Conservation (phyloP, 768 basidiomycete species). For the Psilocybe tampanensis region DNA sequence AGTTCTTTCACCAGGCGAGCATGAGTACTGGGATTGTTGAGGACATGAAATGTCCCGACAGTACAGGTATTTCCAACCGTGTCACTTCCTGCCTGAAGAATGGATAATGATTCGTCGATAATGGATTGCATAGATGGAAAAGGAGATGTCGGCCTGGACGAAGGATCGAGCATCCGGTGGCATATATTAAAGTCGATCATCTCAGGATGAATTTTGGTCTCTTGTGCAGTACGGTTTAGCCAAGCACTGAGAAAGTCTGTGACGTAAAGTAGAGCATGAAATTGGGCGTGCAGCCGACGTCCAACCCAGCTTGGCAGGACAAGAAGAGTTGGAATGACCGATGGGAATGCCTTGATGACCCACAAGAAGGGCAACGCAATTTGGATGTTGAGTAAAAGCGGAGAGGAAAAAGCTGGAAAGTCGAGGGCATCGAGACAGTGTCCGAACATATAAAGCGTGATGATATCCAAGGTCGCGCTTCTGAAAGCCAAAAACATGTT, state of each 20-base stretch:
- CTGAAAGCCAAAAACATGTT: constrained; percentile 44
- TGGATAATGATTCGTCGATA: constrained; percentile 36
- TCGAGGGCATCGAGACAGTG: constrained; percentile 32
- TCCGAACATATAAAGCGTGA: constrained; percentile 44
- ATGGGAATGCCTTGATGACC: constrained; percentile 34
- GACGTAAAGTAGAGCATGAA: constrained; percentile 18
- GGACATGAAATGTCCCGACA: constrained; percentile 39
- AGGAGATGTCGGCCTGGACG: not conserved
- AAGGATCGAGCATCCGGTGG: constrained; percentile 18
- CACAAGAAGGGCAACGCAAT: constrained; percentile 29
- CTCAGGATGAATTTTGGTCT: constrained; percentile 7
- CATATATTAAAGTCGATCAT: constrained; percentile 13
- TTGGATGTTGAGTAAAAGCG: constrained; percentile 34
- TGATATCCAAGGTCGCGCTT: constrained; percentile 43
- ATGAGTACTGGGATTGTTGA: constrained; percentile 30
- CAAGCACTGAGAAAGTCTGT: constrained; percentile 17
- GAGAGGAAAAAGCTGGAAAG: constrained; percentile 33
- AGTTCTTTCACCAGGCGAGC: constrained; percentile 35
- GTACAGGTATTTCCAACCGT: constrained; percentile 40
- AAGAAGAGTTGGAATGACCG: constrained; percentile 17
- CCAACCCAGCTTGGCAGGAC: constrained; percentile 20
- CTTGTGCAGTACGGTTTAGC: constrained; percentile 8
- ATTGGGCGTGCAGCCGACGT: constrained; percentile 12
- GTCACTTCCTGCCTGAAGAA: constrained; percentile 41
- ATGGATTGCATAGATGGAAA: constrained; percentile 9